Base-by-base conservation (phyloP, 176 grass and related monocot genomes). In the Juncus effusus region DNA sequence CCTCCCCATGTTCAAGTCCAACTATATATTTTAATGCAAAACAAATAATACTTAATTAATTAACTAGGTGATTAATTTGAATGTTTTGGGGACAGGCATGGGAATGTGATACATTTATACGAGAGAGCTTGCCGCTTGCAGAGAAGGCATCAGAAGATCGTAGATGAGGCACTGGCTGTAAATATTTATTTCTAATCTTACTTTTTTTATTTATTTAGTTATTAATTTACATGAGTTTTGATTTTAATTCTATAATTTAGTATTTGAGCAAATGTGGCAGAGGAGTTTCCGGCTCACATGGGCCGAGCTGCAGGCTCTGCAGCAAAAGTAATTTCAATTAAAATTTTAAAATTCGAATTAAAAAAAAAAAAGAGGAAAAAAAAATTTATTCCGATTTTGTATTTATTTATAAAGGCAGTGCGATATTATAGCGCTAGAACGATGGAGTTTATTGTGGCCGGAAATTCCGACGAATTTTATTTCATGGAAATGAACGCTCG, bases 101-200 rank as follows among this genome's bases (percentile, higher is more conserved):
- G 88, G 40, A 91, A 96, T 84, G 93, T 83, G 13, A 86, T 96
- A 63, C 81, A 91, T 82, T 72, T 96, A 52, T 89, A 96, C 28
- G 93, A 91, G 82, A 96, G 93, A 62, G 93, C 91, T 76, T 96
- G 93, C 68, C 88, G 93, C 70, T 83, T 96, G 66, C 93, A 96
- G 65, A 88, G 93, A 83, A 88, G 93, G 77, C 87, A 91, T 72
- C 93, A 96, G 45, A 96, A 96, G 59, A 96, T 96, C 42, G 91
- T 96, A 2, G 93, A 96, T 77, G 93, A 96, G 74, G 93, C 93
- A 60, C 93, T 87, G 11, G 93, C 93, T 62, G 92, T 96, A 85
- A 81, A 80, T 51, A 62, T 85, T 60, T 44, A 72, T 67, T 63
- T 64, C 57, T 49, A 65, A 51, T 6, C 28, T 51, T 51, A 66